Conservation (phyloP, 345 rosid genomes). For the Xanthoceras sorbifolium region DNA sequence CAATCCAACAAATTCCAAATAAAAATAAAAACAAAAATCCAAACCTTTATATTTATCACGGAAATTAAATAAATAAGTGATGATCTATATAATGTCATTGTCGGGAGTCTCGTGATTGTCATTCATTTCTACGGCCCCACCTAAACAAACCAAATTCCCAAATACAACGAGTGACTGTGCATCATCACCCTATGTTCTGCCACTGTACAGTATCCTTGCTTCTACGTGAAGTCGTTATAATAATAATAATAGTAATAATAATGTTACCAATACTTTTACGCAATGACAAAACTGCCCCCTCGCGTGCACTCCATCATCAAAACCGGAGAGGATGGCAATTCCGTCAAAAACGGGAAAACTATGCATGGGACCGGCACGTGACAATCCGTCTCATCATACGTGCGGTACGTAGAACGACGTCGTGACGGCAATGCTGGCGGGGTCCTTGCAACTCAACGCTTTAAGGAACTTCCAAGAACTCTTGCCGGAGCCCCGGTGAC, state of each 20-base stretch:
- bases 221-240: conserved; percentile 12
- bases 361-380: conserved; percentile 10
- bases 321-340: not conserved
- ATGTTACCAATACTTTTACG: not conserved
- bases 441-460: conserved; percentile 67
- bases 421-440: conserved; percentile 54
- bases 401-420: conserved; percentile 49
- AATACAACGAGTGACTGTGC: not conserved
- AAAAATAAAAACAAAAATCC: conserved; percentile 13
- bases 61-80: not conserved
- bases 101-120: conserved; percentile 52
- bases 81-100: conserved; percentile 29
- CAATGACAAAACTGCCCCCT: conserved; percentile 17
- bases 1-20: not conserved
- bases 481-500: conserved; percentile 34
- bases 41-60: not conserved
- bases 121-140: conserved; percentile 29
- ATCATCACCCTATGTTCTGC: conserved; percentile 21
- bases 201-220: conserved; percentile 19
- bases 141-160: not conserved
- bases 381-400: conserved; percentile 8
- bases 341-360: not conserved
- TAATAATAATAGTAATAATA: not conserved
- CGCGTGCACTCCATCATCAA: not conserved
- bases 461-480: conserved; percentile 55